These are phyloP conservation scores for Scutellaria minor DNA, from an alignment of 257 asterid genomes.

Conservation along the genomic window DNA sequence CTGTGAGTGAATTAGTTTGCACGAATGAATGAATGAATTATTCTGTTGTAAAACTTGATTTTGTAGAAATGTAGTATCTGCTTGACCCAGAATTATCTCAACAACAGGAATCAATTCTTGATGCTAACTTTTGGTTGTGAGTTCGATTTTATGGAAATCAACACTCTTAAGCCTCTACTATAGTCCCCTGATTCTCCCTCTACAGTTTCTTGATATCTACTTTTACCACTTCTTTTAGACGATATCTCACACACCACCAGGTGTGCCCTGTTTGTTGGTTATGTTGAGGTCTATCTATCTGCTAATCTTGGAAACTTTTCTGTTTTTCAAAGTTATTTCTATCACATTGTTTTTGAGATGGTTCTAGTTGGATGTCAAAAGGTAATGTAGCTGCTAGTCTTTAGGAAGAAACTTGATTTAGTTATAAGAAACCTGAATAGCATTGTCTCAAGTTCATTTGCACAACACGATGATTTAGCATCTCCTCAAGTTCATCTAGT, in stretches of 20 bases:
- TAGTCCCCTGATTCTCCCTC: not conserved
- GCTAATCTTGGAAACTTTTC: not conserved
- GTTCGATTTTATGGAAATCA: not conserved
- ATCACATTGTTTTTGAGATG: not conserved
- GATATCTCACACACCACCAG: not conserved
- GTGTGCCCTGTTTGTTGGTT: not conserved
- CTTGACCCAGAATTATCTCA: not conserved
- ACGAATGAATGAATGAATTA: not conserved
- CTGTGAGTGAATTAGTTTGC: not conserved
- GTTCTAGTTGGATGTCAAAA: not conserved
- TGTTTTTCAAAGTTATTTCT: not conserved
- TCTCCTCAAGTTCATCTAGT: not conserved
- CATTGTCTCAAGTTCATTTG: not conserved
- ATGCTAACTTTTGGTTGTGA: not conserved
- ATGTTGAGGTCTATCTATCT: not conserved
- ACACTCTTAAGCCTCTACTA: not conserved
- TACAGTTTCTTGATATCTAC: not conserved
- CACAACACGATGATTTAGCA: not conserved
- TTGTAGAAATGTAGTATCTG: not conserved
- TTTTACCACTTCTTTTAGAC: not conserved
- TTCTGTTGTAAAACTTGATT: constrained; percentile 1
- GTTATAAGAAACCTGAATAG: not conserved
- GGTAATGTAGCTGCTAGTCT: not conserved
- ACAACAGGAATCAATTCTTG: not conserved
- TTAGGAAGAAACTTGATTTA: not conserved